A percentile compares a stretch with the other conserved stretches of the same genome.
phyloP scores from a whole-genome alignment of 2,329 filamentous ascomycete genomes.

The Ophiostoma quercus region DNA sequence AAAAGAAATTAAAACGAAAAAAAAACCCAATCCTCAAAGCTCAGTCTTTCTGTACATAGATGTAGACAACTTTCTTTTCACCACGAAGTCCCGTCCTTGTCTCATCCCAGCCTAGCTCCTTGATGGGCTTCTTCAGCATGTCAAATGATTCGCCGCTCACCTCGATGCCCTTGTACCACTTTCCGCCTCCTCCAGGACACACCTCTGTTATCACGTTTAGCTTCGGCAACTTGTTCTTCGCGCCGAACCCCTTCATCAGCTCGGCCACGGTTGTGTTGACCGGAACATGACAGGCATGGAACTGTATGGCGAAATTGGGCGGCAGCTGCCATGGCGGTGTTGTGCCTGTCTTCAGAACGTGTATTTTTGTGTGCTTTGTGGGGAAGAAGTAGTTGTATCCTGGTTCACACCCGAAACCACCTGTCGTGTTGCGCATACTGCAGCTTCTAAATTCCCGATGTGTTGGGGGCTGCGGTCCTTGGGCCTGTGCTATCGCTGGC shows the following conservation, averaged over 20 bases:
- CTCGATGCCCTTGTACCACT: constrained; percentile 54
- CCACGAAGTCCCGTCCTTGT: constrained; percentile 44
- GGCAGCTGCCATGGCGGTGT: constrained; percentile 51
- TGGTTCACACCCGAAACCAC: constrained; percentile 54
- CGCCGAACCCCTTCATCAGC: constrained; percentile 55
- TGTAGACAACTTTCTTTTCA: constrained; percentile 52
- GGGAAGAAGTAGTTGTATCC: constrained; percentile 62
- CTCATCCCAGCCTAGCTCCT: constrained; percentile 55
- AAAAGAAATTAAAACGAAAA: background rate
- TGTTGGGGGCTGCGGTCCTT: constrained; percentile 41
- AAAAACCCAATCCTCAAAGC: background rate
- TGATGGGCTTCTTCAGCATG: constrained; percentile 46
- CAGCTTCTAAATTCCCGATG: constrained; percentile 46
- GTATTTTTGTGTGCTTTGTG: constrained; percentile 52
- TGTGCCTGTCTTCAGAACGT: constrained; percentile 48
- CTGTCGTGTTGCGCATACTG: constrained; percentile 53
- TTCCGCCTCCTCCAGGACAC: constrained; percentile 49
- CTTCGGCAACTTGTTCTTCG: constrained; percentile 44
- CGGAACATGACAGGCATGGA: constrained; percentile 50
- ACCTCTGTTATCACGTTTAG: constrained; percentile 57
- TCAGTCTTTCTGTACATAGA: constrained; percentile 54
- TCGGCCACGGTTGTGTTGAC: constrained; percentile 49
- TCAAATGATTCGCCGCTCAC: constrained; percentile 48
- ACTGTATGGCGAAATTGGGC: constrained; percentile 40
- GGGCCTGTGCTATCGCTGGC: constrained; percentile 27